Conservation (phyloP, 2,329 filamentous ascomycete species). For the Cadophora sp. region DNA sequence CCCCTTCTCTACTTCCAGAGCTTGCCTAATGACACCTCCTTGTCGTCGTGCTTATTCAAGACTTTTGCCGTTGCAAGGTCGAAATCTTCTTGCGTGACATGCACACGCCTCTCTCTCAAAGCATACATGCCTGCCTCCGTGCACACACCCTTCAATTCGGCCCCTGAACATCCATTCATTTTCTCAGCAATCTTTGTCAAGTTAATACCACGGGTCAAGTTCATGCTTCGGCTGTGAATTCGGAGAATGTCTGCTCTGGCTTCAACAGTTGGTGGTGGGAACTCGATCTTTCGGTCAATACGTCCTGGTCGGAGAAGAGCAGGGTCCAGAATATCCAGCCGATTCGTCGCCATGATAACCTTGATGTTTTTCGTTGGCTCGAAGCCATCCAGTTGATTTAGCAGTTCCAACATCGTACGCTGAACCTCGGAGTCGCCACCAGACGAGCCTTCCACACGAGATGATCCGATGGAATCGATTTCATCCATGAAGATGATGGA, state of each 20-base stretch:
- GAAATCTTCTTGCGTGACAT: slow-evolving; percentile 99
- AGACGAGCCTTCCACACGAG: slow-evolving; percentile 92
- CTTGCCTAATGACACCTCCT: slow-evolving; percentile 90
- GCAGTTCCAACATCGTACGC: slow-evolving; percentile 95
- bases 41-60: slow-evolving; percentile 99
- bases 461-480: slow-evolving; percentile 98
- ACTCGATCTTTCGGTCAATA: slow-evolving; percentile 99
- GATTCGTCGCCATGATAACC: slow-evolving; percentile 99
- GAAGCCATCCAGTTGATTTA: slow-evolving; percentile 98
- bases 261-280: slow-evolving; percentile 95
- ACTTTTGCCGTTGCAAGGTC: slow-evolving; percentile 99
- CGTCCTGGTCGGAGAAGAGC: slow-evolving; percentile 93
- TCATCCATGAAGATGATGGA: slow-evolving; percentile 99
- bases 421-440: slow-evolving; percentile 98
- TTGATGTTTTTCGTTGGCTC: slow-evolving; percentile 99
- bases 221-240: slow-evolving; percentile 98
- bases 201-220: slow-evolving; percentile 96
- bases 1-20: slow-evolving; percentile 72
- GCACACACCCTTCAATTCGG: slow-evolving; percentile 97
- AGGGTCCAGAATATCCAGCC: slow-evolving; percentile 95
- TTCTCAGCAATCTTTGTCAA: slow-evolving; percentile 98
- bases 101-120: slow-evolving; percentile 90
- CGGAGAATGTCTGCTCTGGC: slow-evolving; percentile 96
- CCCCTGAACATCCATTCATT: slow-evolving; percentile 99
- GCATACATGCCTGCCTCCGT: slow-evolving; percentile 99